phyloP scores from a whole-genome alignment of 176 grass and related monocot species.

The Oryza brachyantha region DNA sequence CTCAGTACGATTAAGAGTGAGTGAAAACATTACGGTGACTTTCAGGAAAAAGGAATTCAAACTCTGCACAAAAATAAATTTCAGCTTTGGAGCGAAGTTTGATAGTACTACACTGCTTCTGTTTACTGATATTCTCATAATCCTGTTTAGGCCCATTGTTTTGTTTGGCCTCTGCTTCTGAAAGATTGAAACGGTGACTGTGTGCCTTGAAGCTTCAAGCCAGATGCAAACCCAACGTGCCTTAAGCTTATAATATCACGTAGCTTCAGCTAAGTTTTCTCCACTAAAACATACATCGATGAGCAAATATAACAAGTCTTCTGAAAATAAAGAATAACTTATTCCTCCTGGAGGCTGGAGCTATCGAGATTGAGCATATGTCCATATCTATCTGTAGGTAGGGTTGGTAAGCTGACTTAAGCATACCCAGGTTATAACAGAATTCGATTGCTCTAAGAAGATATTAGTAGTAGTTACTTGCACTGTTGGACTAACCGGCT shows the following conservation, averaged over 20 bases:
- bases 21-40: not conserved
- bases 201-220: not conserved
- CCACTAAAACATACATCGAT: too few species aligned
- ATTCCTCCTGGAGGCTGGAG: not conserved
- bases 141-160: not conserved
- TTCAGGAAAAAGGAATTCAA: not conserved
- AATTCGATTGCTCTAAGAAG: not conserved
- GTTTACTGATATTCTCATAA: not conserved
- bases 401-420: not conserved
- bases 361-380: not conserved
- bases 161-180: not conserved
- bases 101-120: not conserved
- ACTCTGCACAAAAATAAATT: not conserved
- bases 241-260: not conserved
- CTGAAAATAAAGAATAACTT: not conserved
- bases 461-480: not conserved
- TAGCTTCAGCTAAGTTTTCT: not conserved
- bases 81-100: not conserved
- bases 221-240: not conserved
- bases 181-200: not conserved
- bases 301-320: not conserved
- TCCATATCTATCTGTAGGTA: too few species aligned
- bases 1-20: too few species aligned
- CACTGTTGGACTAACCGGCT: not conserved
- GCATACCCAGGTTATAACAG: not conserved